Percentiles rank a stretch among this genome's conserved stretches.
phyloP scores from a whole-genome alignment of 495 filamentous ascomycete genomes.

The Penicillium longicatenatum region DNA sequence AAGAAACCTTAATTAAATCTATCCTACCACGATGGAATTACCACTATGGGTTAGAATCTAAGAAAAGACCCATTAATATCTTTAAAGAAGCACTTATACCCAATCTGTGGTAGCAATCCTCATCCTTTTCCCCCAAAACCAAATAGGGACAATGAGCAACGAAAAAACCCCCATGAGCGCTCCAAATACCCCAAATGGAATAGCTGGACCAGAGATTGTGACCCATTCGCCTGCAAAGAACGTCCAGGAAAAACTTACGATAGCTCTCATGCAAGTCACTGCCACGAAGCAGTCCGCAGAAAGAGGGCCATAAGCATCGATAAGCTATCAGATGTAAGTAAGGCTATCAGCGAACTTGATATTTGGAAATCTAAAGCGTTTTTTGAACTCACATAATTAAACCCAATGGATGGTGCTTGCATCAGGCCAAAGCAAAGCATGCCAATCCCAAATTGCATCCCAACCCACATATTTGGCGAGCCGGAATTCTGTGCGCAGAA shows the following conservation, averaged over 20 bases:
- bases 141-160: conserved; percentile 15
- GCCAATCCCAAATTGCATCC: background rate
- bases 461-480: background rate
- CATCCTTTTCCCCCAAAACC: conserved; percentile 21
- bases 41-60: no score
- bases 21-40: no score
- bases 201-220: conserved; percentile 14
- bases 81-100: conserved; percentile 1
- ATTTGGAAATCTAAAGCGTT: no score
- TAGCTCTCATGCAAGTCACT: conserved; percentile 22
- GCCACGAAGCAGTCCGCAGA: conserved; percentile 21
- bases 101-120: conserved; percentile 24
- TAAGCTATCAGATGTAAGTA: conserved; percentile 8
- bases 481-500: conserved; percentile 14
- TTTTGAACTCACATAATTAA: background rate
- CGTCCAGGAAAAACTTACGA: conserved; percentile 23
- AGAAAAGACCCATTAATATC: no score
- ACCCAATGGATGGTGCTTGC: background rate
- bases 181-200: conserved; percentile 23
- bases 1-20: no score
- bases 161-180: conserved; percentile 20
- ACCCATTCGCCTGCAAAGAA: conserved; percentile 23
- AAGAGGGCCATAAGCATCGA: conserved; percentile 16
- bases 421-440: background rate
- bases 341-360: no score